Conservation (phyloP, 2,329 filamentous ascomycete species). For the Aspergillus spinulosporus region DNA sequence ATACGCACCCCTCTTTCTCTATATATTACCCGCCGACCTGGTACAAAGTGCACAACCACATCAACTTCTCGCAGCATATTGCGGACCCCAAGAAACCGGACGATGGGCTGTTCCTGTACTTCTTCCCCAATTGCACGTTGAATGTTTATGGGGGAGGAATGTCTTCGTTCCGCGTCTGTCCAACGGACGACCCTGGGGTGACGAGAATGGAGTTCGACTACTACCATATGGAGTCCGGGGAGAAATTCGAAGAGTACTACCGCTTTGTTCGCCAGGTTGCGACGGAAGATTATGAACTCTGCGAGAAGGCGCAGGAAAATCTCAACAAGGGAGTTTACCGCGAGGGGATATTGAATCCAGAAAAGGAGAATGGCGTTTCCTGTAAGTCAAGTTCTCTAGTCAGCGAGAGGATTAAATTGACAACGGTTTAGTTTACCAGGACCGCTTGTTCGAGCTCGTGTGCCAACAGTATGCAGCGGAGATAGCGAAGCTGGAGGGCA, state of each 20-base stretch:
- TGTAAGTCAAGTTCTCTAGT: constrained; percentile 37
- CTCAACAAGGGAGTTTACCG: constrained; percentile 55
- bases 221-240: constrained; percentile 52
- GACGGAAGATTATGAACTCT: constrained; percentile 58
- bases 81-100: constrained; percentile 55
- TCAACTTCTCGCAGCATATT: constrained; percentile 58
- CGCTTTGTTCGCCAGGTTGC: constrained; percentile 59
- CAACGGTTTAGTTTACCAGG: constrained; percentile 44
- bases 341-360: constrained; percentile 57
- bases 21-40: constrained; percentile 57
- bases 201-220: constrained; percentile 62
- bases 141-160: constrained; percentile 61
- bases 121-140: constrained; percentile 58
- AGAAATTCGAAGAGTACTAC: constrained; percentile 59
- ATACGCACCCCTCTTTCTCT: constrained; percentile 59
- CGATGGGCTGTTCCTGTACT: constrained; percentile 59
- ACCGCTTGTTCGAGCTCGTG: constrained; percentile 49
- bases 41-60: constrained; percentile 56
- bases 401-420: constrained; percentile 2
- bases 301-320: constrained; percentile 58
- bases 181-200: constrained; percentile 50
- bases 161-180: constrained; percentile 58
- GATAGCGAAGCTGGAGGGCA: constrained; percentile 18
- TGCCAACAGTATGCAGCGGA: constrained; percentile 46
- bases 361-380: constrained; percentile 57